Percentiles rank a stretch among this genome's conserved stretches.
These are phyloP conservation scores for Pythium aristosporum DNA, from an alignment of 352 stramenopile species.

Conservation along the genomic window DNA sequence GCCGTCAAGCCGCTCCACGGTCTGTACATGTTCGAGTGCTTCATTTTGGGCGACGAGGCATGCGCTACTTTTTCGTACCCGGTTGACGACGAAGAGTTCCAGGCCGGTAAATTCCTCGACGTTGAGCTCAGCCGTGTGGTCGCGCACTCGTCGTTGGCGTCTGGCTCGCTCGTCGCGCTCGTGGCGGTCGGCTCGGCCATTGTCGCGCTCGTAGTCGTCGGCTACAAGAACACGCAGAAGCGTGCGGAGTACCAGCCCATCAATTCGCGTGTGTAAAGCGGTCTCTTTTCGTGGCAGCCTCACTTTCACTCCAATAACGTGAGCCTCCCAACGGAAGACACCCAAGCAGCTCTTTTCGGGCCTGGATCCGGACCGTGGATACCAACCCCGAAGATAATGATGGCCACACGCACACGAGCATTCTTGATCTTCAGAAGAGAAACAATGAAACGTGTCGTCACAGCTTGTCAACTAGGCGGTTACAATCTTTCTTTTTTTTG, in stretches of 20 bases:
- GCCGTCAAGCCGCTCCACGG: slow-evolving; percentile 70
- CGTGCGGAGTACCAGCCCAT: slow-evolving; percentile 47
- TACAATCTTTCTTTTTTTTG: background rate
- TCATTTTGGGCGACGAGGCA: slow-evolving; percentile 61
- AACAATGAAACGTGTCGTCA: slow-evolving; percentile 5
- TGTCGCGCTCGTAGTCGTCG: slow-evolving; percentile 35
- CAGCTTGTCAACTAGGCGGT: background rate
- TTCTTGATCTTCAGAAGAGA: background rate
- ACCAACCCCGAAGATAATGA: no score
- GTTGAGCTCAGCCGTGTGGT: slow-evolving; percentile 13
- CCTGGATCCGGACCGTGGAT: no score
- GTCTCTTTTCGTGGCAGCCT: background rate
- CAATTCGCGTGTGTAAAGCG: slow-evolving; percentile 33
- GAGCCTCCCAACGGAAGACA: no score
- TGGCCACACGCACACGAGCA: no score
- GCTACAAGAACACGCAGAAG: slow-evolving; percentile 43
- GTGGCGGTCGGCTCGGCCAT: slow-evolving; percentile 31
- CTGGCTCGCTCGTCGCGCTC: slow-evolving; percentile 27
- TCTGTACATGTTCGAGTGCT: slow-evolving; percentile 82
- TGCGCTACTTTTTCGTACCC: slow-evolving; percentile 68
- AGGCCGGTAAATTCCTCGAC: slow-evolving; percentile 30
- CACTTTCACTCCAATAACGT: no score
- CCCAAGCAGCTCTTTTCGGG: no score
- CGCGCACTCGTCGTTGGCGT: slow-evolving; percentile 11
- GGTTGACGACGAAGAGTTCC: slow-evolving; percentile 61